Conservation (phyloP, 176 grass and related monocot genomes). For the Themeda triandra region DNA sequence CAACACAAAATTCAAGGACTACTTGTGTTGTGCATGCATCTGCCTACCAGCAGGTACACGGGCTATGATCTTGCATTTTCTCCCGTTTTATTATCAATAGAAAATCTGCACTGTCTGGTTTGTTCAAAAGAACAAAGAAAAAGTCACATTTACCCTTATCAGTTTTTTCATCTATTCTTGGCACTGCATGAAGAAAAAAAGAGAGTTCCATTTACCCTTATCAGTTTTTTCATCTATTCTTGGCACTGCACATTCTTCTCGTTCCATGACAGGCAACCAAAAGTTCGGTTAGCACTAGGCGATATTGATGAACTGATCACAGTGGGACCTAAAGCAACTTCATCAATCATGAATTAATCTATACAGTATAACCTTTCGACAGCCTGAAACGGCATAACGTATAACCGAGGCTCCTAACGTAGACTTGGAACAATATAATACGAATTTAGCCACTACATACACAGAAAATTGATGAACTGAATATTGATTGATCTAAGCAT, state of each 20-base stretch:
- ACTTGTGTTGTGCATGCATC: neutral
- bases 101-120: neutral
- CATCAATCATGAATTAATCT: conserved; percentile 13
- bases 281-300: neutral
- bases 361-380: conserved; percentile 27
- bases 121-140: neutral
- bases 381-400: conserved; percentile 10
- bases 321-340: conserved; percentile 4
- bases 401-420: conserved; percentile 10
- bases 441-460: conserved; percentile 7
- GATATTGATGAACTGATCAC: neutral
- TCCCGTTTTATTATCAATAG: neutral
- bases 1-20: conserved; percentile 4
- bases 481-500: neutral
- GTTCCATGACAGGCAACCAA: neutral
- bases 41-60: neutral
- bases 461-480: conserved; percentile 8
- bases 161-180: neutral
- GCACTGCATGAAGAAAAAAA: too few species aligned
- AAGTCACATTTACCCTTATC: neutral
- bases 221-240: too few species aligned
- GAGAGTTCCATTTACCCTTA: too few species aligned
- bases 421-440: conserved; percentile 16
- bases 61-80: neutral
- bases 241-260: too few species aligned